A percentile compares a stretch with the other conserved stretches of the same genome.
Conservation (phyloP, 2,329 filamentous ascomycete species). For the Colletotrichum orchidophilum region DNA sequence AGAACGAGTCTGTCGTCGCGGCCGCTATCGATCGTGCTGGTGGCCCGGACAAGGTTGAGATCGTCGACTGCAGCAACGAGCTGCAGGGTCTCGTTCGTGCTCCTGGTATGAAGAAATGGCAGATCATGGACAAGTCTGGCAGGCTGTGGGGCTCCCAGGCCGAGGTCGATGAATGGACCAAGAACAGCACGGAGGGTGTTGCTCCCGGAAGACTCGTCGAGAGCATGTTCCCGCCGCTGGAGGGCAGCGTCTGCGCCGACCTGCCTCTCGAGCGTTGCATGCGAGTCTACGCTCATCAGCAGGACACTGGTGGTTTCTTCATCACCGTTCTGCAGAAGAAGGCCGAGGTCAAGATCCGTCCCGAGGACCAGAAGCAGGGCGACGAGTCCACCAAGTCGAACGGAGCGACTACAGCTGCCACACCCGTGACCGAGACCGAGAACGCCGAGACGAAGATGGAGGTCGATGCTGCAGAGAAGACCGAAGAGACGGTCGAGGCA, state of each 20-base stretch:
- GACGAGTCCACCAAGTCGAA: slow-evolving; percentile 43
- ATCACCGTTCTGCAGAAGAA: slow-evolving; percentile 95
- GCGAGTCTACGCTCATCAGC: slow-evolving; percentile 92
- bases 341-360: slow-evolving; percentile 75
- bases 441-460: slow-evolving; percentile 16
- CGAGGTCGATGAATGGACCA: slow-evolving; percentile 77
- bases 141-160: slow-evolving; percentile 84
- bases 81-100: slow-evolving; percentile 80
- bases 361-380: slow-evolving; percentile 69
- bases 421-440: slow-evolving; percentile 34
- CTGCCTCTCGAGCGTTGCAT: slow-evolving; percentile 91
- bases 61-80: slow-evolving; percentile 83
- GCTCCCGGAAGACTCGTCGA: slow-evolving; percentile 76
- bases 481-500: slow-evolving; percentile 18
- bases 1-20: slow-evolving; percentile 93
- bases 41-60: slow-evolving; percentile 80
- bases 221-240: slow-evolving; percentile 82
- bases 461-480: slow-evolving; percentile 30
- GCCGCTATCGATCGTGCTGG: slow-evolving; percentile 91
- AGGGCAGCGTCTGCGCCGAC: slow-evolving; percentile 61
- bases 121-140: slow-evolving; percentile 87
- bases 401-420: slow-evolving; percentile 29
- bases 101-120: slow-evolving; percentile 84
- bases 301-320: slow-evolving; percentile 98
- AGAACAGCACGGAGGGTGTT: slow-evolving; percentile 65